phyloP scores from a whole-genome alignment of 176 grass and related monocot genomes.

The Olyra latifolia region DNA sequence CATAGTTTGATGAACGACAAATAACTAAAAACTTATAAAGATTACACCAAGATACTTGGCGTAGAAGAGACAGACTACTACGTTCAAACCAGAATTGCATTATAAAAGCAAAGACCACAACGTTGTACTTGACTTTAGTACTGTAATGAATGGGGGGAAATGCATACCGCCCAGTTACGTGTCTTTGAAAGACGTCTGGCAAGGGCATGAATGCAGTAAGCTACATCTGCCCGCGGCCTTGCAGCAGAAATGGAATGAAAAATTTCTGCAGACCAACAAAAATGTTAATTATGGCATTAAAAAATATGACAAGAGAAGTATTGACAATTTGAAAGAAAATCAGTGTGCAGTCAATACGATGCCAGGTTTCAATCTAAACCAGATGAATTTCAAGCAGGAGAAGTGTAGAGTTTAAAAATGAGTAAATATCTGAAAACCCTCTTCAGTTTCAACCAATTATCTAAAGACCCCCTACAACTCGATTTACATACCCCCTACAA shows the following conservation, averaged over 20 bases:
- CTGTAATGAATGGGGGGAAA: not conserved
- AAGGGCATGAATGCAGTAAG: constrained; percentile 99
- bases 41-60: not conserved
- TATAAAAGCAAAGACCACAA: not conserved
- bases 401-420: not conserved
- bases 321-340: constrained; percentile 10
- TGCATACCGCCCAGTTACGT: constrained; percentile 87
- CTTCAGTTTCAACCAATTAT: too few species aligned
- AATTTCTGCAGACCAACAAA: constrained; percentile 73
- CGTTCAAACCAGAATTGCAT: not conserved
- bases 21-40: not conserved
- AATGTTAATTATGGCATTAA: not conserved
- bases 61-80: not conserved
- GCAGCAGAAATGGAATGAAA: constrained; percentile 94
- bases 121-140: not conserved
- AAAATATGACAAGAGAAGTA: not conserved
- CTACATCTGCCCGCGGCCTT: constrained; percentile 96
- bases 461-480: too few species aligned
- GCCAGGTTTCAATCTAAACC: not conserved
- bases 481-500: too few species aligned
- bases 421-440: too few species aligned
- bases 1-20: not conserved
- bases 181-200: constrained; percentile 96
- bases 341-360: not conserved
- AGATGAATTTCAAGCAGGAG: not conserved